Percentiles rank a stretch among this genome's conserved stretches.
Conservation (phyloP, 2,329 filamentous ascomycete species). For the Microsporum audouinii region DNA sequence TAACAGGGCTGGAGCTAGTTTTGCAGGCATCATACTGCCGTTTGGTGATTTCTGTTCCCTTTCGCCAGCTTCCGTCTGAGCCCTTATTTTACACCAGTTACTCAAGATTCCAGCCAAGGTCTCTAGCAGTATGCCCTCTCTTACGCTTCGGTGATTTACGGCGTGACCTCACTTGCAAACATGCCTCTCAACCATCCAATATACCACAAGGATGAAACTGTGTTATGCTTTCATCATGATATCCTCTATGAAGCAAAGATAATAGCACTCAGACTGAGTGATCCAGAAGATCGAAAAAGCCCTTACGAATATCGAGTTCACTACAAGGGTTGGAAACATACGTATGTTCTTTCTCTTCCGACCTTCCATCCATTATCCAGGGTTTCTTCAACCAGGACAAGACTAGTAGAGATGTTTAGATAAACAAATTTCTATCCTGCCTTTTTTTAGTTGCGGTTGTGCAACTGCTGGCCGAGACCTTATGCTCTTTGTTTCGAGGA, state of each 20-base stretch:
- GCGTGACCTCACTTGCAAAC: neutral
- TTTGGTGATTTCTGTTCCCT: too few relatives aligned
- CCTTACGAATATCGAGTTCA: slow-evolving; percentile 84
- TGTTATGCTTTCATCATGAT: slow-evolving; percentile 94
- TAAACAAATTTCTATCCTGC: neutral
- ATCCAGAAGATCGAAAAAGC: slow-evolving; percentile 55
- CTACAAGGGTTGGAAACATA: slow-evolving; percentile 99
- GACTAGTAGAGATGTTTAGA: neutral
- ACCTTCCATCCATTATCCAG: neutral
- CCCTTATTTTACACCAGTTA: neutral
- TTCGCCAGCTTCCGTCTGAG: neutral
- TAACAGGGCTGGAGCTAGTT: neutral
- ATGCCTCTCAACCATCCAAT: slow-evolving; percentile 40
- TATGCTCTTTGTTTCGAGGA: neutral
- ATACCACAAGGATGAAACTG: slow-evolving; percentile 73
- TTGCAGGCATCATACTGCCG: neutral
- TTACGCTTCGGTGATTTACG: neutral
- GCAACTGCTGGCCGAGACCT: neutral
- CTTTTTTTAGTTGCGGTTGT: neutral
- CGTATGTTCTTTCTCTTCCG: slow-evolving; percentile 43
- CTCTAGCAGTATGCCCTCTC: neutral
- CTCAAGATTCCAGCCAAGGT: neutral
- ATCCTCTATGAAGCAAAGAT: slow-evolving; percentile 97
- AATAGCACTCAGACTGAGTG: slow-evolving; percentile 58
- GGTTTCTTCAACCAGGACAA: neutral